Evolutionary conservation across 1,284 basidiomycete species (phyloP).

Genomic region (Sporisorium iseilematis-ciliati): DNA sequence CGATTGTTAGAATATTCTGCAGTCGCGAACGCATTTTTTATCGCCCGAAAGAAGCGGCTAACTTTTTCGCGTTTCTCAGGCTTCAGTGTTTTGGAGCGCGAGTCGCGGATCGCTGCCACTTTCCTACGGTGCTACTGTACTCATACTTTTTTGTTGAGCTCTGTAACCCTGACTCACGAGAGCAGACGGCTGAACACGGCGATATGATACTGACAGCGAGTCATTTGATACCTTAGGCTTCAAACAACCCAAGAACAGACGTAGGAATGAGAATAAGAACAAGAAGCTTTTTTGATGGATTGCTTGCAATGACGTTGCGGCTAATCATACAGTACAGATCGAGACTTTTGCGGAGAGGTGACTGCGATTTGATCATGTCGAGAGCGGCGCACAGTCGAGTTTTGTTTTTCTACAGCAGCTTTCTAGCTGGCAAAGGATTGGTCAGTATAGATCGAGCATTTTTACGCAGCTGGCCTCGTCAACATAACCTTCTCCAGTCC

Average conservation of each 20-base stretch:
- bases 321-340: constrained; percentile 17
- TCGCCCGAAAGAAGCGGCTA: constrained; percentile 24
- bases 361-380: neutral
- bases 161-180: no score
- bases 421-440: neutral
- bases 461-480: constrained; percentile 29
- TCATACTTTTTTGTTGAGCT: neutral
- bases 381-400: neutral
- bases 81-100: neutral
- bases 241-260: no score
- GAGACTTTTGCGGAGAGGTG: constrained; percentile 1
- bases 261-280: no score
- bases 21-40: constrained; percentile 15
- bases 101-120: constrained; percentile 4
- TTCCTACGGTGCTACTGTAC: neutral
- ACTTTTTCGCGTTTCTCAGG: neutral
- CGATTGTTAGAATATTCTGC: neutral
- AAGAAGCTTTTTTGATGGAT: neutral
- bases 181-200: no score
- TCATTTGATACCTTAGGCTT: no score
- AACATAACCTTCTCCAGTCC: constrained; percentile 45
- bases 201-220: no score
- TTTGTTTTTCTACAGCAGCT: neutral
- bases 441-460: neutral
- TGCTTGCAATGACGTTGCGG: constrained; percentile 9